Evolutionary conservation across 495 filamentous ascomycete species (phyloP), one percentile per base, ranked within the genome.

Genomic region (Hamigera avellanea): DNA sequence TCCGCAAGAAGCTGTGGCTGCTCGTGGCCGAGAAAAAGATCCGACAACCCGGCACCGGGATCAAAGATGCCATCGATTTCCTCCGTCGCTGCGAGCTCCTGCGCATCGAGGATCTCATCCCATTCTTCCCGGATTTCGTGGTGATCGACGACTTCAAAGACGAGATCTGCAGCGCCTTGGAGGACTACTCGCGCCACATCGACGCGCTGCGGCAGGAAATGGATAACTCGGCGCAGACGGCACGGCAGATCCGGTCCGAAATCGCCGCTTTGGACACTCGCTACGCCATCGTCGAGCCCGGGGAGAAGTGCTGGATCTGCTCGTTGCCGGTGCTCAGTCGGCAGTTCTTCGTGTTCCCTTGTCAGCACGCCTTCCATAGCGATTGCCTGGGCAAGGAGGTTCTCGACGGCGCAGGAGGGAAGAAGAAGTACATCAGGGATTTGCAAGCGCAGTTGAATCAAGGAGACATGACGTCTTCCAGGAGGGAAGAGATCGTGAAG

Each of bases 71-170:
- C 14, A 91, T 98, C 33, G 86, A 93, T 40, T 95, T 98, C 54
- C 70, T 98, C 10, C 80, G 81, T 44, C 81, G 84, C 10, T 95
- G 89, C 57, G 85, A 93, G 40, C 66, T 96, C 2, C 74, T 98
- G 13, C 78, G 80, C 42, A 98, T 98, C 46, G 91, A 98, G 52
- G 93, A 98, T 49, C 62, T 98, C 14, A 95, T 98, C 27, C 91
- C 93, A 0, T 95, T 95, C 64, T 98, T 98, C 65, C 93, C 91
- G 0, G 91, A 98, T 52, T 98, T 98, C 45, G 86, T 95, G n/a
- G 81, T 95, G 32, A 95, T 98, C 37, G 91, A 98, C 50, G 86
- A 95, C 58, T 96, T 98, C 68, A 95, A 98, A 54, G 85, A 94
- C 35, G 93, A 96, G 50, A 96, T 98, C 15, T 98, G 91, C 64